A percentile compares a stretch with the other conserved stretches of the same genome.
Conservation (phyloP, 2,329 filamentous ascomycete genomes). For the Byssoonygena ceratinophila region DNA sequence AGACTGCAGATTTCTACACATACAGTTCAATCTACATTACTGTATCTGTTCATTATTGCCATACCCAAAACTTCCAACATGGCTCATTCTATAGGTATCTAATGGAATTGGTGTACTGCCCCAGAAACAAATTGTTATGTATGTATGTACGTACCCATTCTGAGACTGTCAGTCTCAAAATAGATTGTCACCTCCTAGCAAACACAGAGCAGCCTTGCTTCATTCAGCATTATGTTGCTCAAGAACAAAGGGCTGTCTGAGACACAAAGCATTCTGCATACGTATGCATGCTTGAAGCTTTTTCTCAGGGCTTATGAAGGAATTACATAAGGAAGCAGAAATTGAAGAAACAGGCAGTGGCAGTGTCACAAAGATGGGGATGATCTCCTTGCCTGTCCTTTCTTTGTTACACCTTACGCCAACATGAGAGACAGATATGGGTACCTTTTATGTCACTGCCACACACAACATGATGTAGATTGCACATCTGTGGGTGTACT, state of each 20-base stretch:
- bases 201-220: neutral
- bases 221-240: neutral
- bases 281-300: neutral
- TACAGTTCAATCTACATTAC: no score
- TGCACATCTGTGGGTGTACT: neutral
- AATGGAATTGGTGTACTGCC: no score
- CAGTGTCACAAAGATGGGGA: constrained; percentile 3
- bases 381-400: constrained; percentile 1
- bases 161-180: neutral
- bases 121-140: neutral
- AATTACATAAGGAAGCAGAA: neutral
- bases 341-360: neutral
- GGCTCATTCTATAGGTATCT: no score
- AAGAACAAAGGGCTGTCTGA: neutral
- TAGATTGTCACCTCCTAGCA: neutral
- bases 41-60: no score
- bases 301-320: neutral
- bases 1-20: neutral
- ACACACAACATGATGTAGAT: neutral
- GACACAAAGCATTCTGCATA: neutral
- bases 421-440: neutral
- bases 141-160: neutral
- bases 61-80: no score
- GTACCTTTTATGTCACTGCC: neutral
- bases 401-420: neutral